These are phyloP conservation scores for Diaporthe destruens DNA, from an alignment of 2,329 filamentous ascomycete species.

Conservation along the genomic window DNA sequence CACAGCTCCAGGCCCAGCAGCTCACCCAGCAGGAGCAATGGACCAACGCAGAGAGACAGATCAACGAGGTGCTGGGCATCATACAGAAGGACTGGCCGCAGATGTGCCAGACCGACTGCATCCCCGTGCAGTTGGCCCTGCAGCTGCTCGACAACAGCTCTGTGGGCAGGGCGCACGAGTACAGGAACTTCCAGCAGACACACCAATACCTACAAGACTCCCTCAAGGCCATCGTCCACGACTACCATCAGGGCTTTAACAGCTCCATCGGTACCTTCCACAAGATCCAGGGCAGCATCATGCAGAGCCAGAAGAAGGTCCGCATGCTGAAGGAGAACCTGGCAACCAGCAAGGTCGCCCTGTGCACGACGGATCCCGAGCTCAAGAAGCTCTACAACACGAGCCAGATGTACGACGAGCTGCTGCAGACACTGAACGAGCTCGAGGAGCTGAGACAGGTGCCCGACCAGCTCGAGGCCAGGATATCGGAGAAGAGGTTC, in stretches of 20 bases:
- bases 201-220: constrained; percentile 92
- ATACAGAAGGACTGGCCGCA: constrained; percentile 93
- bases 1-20: constrained; percentile 43
- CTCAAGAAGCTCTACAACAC: constrained; percentile 89
- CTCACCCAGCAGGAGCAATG: constrained; percentile 45
- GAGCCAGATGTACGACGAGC: constrained; percentile 90
- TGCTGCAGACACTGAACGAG: constrained; percentile 84
- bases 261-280: constrained; percentile 99
- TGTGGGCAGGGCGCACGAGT: constrained; percentile 89
- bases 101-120: constrained; percentile 88
- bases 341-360: constrained; percentile 80
- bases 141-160: constrained; percentile 96
- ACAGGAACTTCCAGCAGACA: constrained; percentile 84
- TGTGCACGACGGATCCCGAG: constrained; percentile 89
- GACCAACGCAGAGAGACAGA: constrained; percentile 68
- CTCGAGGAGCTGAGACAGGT: constrained; percentile 90
- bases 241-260: constrained; percentile 99
- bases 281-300: constrained; percentile 95
- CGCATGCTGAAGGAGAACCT: constrained; percentile 87
- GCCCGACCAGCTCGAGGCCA: constrained; percentile 91
- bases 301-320: constrained; percentile 87
- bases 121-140: constrained; percentile 94
- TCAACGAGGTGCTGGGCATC: constrained; percentile 77
- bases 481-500: constrained; percentile 97
- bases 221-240: constrained; percentile 94